Evolutionary conservation across 306 rosid species (phyloP).

Genomic region (Morella rubra): DNA sequence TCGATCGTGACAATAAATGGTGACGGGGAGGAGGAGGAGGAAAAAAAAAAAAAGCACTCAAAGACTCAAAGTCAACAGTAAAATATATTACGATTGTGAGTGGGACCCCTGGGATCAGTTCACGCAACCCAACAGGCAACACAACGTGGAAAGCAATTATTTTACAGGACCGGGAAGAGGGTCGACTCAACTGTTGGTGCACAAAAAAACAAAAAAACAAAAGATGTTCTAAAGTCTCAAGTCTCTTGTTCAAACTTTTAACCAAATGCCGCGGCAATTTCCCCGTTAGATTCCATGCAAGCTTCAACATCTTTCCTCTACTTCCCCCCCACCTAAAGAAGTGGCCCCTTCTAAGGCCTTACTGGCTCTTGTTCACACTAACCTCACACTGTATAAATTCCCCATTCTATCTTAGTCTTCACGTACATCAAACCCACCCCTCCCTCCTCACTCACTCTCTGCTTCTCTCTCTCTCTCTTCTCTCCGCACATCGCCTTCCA

Average conservation of each 20-base stretch:
- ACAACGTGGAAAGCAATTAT: not conserved
- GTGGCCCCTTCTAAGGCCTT: not conserved
- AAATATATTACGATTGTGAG: not conserved
- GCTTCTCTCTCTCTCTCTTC: not conserved
- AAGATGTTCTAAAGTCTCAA: not conserved
- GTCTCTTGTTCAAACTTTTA: not conserved
- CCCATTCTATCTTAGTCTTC: not conserved
- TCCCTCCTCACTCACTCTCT: not conserved
- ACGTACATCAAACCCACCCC: not conserved
- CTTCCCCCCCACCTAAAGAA: not conserved
- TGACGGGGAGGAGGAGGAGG: no score
- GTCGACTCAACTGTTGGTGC: not conserved
- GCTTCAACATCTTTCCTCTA: not conserved
- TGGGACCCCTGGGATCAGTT: not conserved
- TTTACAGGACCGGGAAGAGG: not conserved
- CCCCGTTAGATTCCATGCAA: conserved; percentile 4
- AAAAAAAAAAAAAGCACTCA: no score
- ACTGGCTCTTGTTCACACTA: not conserved
- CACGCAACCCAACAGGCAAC: not conserved
- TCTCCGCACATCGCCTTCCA: not conserved
- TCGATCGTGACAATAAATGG: no score
- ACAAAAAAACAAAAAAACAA: not conserved
- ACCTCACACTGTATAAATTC: not conserved
- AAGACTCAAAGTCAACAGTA: not conserved
- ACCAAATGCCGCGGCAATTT: not conserved